Percentiles rank a stretch among this genome's conserved stretches.
These are phyloP conservation scores for Amanita thiersii DNA, from an alignment of 768 basidiomycete species.

Conservation along the genomic window DNA sequence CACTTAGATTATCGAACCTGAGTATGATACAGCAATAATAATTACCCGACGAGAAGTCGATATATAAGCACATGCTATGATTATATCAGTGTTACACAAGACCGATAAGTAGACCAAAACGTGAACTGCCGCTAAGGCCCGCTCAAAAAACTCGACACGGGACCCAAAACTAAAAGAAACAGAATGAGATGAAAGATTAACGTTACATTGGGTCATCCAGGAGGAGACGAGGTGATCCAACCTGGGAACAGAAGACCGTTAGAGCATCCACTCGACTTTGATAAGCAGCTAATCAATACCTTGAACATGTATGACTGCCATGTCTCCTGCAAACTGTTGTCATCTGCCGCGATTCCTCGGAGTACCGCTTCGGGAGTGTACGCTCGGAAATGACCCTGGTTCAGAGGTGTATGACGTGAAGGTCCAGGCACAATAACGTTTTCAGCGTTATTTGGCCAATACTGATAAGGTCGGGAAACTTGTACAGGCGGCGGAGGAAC, in stretches of 20 bases:
- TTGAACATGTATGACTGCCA: conserved; percentile 65
- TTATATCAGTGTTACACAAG: too few relatives aligned
- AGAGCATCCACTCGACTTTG: too few relatives aligned
- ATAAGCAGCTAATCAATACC: conserved; percentile 19
- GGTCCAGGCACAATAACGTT: not conserved
- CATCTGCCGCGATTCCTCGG: conserved; percentile 42
- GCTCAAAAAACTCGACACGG: too few relatives aligned
- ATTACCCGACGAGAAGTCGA: too few relatives aligned
- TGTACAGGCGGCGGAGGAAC: not conserved
- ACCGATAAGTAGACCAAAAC: too few relatives aligned
- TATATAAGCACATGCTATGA: too few relatives aligned
- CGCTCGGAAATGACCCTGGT: conserved; percentile 23
- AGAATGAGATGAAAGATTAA: too few relatives aligned
- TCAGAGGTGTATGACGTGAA: not conserved
- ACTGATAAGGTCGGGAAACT: not conserved
- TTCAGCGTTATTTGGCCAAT: not conserved
- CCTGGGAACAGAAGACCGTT: not conserved
- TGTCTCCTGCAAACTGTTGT: conserved; percentile 54
- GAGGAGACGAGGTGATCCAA: not conserved
- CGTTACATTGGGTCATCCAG: not conserved
- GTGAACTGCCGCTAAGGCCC: too few relatives aligned
- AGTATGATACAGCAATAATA: too few relatives aligned
- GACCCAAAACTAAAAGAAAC: too few relatives aligned
- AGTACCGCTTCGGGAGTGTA: conserved; percentile 41
- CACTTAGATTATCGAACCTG: too few relatives aligned